Base-by-base conservation (phyloP, 2,329 filamentous ascomycete genomes). In the Nigrospora oryzae region DNA sequence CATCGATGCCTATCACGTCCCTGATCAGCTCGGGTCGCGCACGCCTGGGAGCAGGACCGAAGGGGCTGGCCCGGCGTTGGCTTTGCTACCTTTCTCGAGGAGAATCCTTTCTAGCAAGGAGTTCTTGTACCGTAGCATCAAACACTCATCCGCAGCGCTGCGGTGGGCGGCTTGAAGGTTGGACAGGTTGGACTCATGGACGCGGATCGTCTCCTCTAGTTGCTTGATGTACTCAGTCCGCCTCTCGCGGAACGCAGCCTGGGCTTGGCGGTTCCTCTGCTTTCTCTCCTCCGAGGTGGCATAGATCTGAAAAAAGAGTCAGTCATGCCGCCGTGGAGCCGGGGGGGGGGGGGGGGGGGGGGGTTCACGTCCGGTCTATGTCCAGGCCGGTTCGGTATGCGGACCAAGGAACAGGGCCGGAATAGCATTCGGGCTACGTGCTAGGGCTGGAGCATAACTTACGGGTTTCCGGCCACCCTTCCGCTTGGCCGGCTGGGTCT, bases 141-240 rank as follows among this genome's bases (percentile, higher is more conserved):
- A 69, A 63, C 93, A 97, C 67, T 97, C 93, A 65, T 97, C 93
- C 46, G 91, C 89, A 46, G 93, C 93, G 59, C 82, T 90, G 56
- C 93, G 87, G 62, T 97, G 93, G 53, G 89, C 94, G 59, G 91
- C 86, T 68, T 97, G 93, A 48, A 98, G 75, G 59, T 83, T 95
- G 57, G 94, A 87, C 46, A 97, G 75, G 57, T 89, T 91, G 58
- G 94, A 89, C 68, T 98, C 93, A 74, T 97, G 91, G 56, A 93
- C 87, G 60, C 93, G 91, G 67, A 98, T 97, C 45, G 90, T 95
- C 56, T 91, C 89, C 69, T 98, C 93, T 23, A 98, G 79, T 66
- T 98, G 93, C 71, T 97, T 97, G 71, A 98, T 98, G 66, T 98
- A 98, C 72, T 98, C 93, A 45, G 91, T 97, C 47, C 93, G 84